Conservation (phyloP, 108 stramenopile species). For the Nitzschia sp. region DNA sequence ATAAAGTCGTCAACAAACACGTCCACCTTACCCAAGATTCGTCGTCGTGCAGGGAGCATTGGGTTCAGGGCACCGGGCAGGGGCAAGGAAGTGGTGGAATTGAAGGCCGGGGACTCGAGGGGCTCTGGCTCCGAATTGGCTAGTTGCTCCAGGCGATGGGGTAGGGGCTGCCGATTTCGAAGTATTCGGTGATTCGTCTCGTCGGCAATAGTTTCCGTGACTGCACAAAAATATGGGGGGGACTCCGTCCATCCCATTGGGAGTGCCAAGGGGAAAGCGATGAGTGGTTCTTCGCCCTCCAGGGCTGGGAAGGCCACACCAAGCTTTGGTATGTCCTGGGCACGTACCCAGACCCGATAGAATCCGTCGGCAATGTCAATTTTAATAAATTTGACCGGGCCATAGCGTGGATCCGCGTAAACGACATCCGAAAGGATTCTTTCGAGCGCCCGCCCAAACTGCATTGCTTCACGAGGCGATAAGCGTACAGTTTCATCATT, state of each 20-base stretch:
- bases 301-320: constrained; percentile 30
- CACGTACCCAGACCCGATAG: too few species aligned
- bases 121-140: not conserved
- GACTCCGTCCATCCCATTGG: constrained; percentile 47
- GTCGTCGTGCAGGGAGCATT: not conserved
- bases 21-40: constrained; percentile 27
- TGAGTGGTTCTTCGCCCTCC: constrained; percentile 9
- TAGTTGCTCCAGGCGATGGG: constrained; percentile 25
- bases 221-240: constrained; percentile 47
- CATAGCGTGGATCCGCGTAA: not conserved
- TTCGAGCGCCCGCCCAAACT: constrained; percentile 46
- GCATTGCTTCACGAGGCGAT: constrained; percentile 32
- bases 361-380: too few species aligned
- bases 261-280: constrained; percentile 35
- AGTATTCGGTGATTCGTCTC: constrained; percentile 21
- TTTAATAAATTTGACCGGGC: too few species aligned
- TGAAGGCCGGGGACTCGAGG: not conserved
- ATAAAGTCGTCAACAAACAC: constrained; percentile 54
- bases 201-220: constrained; percentile 40
- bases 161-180: not conserved
- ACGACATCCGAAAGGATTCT: constrained; percentile 8
- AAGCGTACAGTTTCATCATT: constrained; percentile 34
- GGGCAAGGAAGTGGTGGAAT: not conserved
- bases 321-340: constrained; percentile 31
- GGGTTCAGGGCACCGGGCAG: not conserved